Base-by-base conservation (phyloP, 2,329 filamentous ascomycete genomes). In the Aureobasidium musti region DNA sequence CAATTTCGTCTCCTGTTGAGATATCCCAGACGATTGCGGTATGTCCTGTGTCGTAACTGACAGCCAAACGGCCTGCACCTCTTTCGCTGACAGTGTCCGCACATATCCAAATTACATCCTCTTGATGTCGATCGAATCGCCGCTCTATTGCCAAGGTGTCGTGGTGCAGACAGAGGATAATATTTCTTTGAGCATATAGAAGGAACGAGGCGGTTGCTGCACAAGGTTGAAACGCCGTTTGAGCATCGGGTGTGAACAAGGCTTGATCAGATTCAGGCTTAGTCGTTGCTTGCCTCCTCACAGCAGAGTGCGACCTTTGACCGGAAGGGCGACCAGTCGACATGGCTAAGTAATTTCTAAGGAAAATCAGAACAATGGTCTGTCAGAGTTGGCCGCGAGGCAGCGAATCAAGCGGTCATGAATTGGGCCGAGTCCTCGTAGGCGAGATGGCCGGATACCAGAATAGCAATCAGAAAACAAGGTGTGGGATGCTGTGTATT, bases 1-100 rank as follows among this genome's bases (percentile, higher is more conserved):
- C 89, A 67, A 97, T 85, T 78, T 97, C 92, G 68, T 92, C 88
- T 57, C 95, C 95, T 0, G 92, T 96, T 80, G 96, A 87, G 68
- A 97, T 83, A 79, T 99, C 94, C 95, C 95, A 99, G 8, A 98
- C 91, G 74, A 98, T 97, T 4, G 93, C 92, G 0, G 91, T 97
- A 77, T 94, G 91, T 43, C 91, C 89, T 21, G 86, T 86, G 82
- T 99, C 95, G 74, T 97, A 97, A 80, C 92, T 98, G 69, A 97
- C 91, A 2, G 96, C 92, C 68, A 96, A 80, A 69, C 93, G 85
- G 33, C 94, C 95, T 0, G 89, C 89, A 3, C 93, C 93, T 68
- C 87, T 82, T 71, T 97, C 93, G 77, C 93, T 97, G 66, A 91
- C 87, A 74, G 93, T 98, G 77, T 99, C 95, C 63, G 96, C 92